Evolutionary conservation across 495 filamentous ascomycete genomes (phyloP).

Genomic region (Aspergillus cavernicola): DNA sequence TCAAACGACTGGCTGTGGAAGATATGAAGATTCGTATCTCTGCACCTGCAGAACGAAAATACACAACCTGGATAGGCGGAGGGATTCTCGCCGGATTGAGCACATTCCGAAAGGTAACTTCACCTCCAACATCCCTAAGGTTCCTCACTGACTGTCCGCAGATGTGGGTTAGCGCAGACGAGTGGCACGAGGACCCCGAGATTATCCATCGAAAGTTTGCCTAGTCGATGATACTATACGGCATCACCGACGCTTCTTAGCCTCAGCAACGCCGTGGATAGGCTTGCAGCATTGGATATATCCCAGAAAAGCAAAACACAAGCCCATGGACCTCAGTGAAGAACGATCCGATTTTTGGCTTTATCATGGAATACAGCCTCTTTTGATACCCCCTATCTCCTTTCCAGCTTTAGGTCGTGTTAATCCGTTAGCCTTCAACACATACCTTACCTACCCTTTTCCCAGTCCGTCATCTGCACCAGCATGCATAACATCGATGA

Average conservation of each 20-base stretch:
- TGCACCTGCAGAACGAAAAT: constrained; percentile 94
- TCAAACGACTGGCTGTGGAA: constrained; percentile 89
- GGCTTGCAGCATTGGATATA: neutral
- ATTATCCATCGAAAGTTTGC: constrained; percentile 97
- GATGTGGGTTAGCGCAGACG: constrained; percentile 99
- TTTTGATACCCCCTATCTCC: constrained; percentile 37
- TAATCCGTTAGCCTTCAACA: neutral
- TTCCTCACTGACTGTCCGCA: constrained; percentile 27
- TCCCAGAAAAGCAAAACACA: neutral
- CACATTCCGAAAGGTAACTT: constrained; percentile 94
- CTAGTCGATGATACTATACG: constrained; percentile 34
- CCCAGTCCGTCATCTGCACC: too few relatives aligned
- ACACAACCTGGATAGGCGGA: constrained; percentile 97
- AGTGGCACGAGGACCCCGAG: constrained; percentile 99
- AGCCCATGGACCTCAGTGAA: constrained; percentile 16
- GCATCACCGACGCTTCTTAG: neutral
- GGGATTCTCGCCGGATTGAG: constrained; percentile 96
- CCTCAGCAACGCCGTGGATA: neutral
- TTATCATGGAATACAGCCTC: constrained; percentile 23
- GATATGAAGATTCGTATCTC: constrained; percentile 99
- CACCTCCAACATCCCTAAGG: constrained; percentile 5
- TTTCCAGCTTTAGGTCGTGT: constrained; percentile 14
- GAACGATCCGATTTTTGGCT: constrained; percentile 21
- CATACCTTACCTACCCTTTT: too few relatives aligned
- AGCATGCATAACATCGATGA: too few relatives aligned